Percentiles rank a stretch among this genome's conserved stretches.
Conservation (phyloP, 2,329 filamentous ascomycete genomes). For the Aspergillus ochraceus region DNA sequence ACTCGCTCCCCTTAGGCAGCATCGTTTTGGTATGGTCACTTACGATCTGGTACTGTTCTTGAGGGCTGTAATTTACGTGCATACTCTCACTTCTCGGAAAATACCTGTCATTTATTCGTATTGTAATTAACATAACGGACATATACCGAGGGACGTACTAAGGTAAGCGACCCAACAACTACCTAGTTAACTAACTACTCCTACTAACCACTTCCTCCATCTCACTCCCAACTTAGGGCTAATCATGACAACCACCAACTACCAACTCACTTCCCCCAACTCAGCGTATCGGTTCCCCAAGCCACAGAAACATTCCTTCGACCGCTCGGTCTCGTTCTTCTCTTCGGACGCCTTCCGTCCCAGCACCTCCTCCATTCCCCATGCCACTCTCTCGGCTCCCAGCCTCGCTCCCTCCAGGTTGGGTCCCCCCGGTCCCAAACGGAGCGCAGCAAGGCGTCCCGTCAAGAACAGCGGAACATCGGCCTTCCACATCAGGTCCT, state of each 20-base stretch:
- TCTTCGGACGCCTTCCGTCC: conserved; percentile 25
- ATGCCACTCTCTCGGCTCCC: conserved; percentile 71
- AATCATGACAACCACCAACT: background rate
- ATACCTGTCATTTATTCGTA: background rate
- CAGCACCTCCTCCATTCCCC: conserved; percentile 65
- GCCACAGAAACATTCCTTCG: conserved; percentile 40
- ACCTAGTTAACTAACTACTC: too few species aligned
- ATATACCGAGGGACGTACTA: background rate
- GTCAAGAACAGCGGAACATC: conserved; percentile 73
- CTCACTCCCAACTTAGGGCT: background rate
- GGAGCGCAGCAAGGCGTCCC: conserved; percentile 65
- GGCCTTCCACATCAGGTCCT: conserved; percentile 73
- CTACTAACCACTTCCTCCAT: background rate
- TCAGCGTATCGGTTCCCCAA: conserved; percentile 41
- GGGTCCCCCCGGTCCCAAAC: conserved; percentile 69
- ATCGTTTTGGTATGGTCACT: background rate
- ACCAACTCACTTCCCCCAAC: conserved; percentile 21
- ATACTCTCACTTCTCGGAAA: background rate
- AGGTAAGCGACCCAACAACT: too few species aligned
- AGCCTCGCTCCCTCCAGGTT: conserved; percentile 73
- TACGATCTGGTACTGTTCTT: background rate
- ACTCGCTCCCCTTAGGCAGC: background rate
- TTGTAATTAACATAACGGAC: background rate
- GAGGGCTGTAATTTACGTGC: too few species aligned
- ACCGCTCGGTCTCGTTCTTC: conserved; percentile 23